phyloP scores from a whole-genome alignment of 257 asterid species.

The Perilla frutescens region DNA sequence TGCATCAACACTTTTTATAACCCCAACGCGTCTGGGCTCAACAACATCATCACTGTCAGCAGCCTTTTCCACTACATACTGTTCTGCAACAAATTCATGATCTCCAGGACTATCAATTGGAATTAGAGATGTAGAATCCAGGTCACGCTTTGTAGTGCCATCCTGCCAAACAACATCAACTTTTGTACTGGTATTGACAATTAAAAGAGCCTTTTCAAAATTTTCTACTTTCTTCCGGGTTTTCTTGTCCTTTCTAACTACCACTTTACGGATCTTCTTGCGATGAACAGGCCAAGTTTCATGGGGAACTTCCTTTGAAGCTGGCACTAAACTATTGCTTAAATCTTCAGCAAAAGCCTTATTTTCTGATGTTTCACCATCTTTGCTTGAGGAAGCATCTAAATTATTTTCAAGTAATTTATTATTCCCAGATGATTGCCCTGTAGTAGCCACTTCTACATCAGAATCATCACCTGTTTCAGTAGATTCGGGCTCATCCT shows the following conservation, averaged over 20 bases:
- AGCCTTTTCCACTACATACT: constrained; percentile 94
- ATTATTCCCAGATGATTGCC: constrained; percentile 50
- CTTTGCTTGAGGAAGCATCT: constrained; percentile 48
- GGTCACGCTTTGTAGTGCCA: constrained; percentile 65
- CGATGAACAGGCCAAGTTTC: constrained; percentile 82
- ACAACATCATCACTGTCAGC: constrained; percentile 68
- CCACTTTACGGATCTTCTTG: constrained; percentile 86
- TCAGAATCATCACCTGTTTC: constrained; percentile 74
- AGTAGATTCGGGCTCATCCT: constrained; percentile 67
- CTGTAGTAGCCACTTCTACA: constrained; percentile 53
- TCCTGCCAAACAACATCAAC: constrained; percentile 97
- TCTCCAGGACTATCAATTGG: constrained; percentile 97
- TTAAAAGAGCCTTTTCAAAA: constrained; percentile 82
- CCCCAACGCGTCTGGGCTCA: constrained; percentile 87
- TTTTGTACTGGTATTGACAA: constrained; percentile 70
- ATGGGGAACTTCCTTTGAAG: constrained; percentile 55
- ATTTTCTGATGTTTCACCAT: constrained; percentile 43
- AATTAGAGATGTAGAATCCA: constrained; percentile 77
- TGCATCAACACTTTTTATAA: constrained; percentile 82
- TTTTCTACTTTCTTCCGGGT: constrained; percentile 79
- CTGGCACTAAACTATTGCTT: constrained; percentile 54
- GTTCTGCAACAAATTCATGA: constrained; percentile 98
- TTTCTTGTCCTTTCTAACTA: constrained; percentile 81
- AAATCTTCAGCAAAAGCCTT: constrained; percentile 48
- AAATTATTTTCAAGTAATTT: constrained; percentile 47